A percentile compares a stretch with the other conserved stretches of the same genome.
Conservation (phyloP, 306 rosid species). For the Crataegus laevigata region DNA sequence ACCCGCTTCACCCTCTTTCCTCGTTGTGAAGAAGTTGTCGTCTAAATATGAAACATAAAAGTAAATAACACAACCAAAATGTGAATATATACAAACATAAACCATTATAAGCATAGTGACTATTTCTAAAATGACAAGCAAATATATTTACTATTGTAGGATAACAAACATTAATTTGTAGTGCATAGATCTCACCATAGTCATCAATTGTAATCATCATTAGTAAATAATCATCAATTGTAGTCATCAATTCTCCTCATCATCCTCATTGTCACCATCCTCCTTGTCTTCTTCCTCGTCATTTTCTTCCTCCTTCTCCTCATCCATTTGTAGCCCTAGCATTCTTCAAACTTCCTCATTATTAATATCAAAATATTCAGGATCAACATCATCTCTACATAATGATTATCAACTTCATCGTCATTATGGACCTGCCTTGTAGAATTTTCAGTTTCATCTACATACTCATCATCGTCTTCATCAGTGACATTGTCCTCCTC, state of each 20-base stretch:
- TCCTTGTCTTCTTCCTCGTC: too few species aligned
- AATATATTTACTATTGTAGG: too few species aligned
- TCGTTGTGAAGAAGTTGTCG: neutral
- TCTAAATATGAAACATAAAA: neutral
- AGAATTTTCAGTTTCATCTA: neutral
- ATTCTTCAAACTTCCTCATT: neutral
- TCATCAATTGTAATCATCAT: too few species aligned
- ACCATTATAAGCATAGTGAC: neutral
- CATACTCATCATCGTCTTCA: neutral
- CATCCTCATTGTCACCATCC: too few species aligned
- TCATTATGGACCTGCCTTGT: neutral
- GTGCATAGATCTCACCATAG: too few species aligned
- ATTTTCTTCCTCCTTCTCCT: too few species aligned
- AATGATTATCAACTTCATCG: neutral
- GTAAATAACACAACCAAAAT: neutral
- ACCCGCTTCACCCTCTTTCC: neutral
- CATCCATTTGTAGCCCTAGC: neutral
- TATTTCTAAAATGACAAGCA: too few species aligned
- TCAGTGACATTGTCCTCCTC: neutral
- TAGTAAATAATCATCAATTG: too few species aligned
- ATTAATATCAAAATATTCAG: neutral
- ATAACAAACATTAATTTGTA: too few species aligned
- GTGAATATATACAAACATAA: neutral
- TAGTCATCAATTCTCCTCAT: too few species aligned
- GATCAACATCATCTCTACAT: neutral